These are phyloP conservation scores for Mycena leptocephala DNA, from an alignment of 768 basidiomycete genomes.

Conservation along the genomic window DNA sequence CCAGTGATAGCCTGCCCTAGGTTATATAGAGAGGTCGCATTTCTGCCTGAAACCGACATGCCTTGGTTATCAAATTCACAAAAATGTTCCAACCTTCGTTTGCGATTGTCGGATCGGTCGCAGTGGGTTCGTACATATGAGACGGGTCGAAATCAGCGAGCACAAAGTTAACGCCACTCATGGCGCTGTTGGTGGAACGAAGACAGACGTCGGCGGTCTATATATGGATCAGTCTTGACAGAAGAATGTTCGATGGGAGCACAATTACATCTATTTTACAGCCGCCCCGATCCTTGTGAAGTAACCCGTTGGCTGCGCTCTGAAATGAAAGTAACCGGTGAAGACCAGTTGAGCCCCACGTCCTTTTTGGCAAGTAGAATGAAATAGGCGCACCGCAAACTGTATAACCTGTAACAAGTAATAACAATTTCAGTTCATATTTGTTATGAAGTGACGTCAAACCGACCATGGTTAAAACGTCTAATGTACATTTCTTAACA, in stretches of 20 bases:
- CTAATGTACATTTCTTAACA: slow-evolving; percentile 11
- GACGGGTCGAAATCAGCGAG: slow-evolving; percentile 21
- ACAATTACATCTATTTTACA: slow-evolving; percentile 1
- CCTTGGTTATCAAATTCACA: slow-evolving; percentile 17
- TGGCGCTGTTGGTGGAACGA: background rate
- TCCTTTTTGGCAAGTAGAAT: background rate
- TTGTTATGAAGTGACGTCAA: too few relatives aligned
- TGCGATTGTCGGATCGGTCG: background rate
- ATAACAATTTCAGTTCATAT: background rate
- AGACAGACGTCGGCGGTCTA: slow-evolving; percentile 17
- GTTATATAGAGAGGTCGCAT: background rate
- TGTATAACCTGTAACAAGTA: background rate
- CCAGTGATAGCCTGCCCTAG: background rate
- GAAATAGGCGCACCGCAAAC: background rate
- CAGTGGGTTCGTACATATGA: background rate
- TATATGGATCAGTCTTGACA: background rate
- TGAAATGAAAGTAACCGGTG: background rate
- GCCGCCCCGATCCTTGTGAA: slow-evolving; percentile 10
- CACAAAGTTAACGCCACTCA: background rate
- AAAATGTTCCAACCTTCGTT: background rate
- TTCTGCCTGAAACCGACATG: background rate
- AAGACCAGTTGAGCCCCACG: background rate
- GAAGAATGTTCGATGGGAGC: background rate
- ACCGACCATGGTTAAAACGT: slow-evolving; percentile 19
- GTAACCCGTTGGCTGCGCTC: background rate